Base-by-base conservation (phyloP, 2,329 filamentous ascomycete species). In the Alternaria solani region DNA sequence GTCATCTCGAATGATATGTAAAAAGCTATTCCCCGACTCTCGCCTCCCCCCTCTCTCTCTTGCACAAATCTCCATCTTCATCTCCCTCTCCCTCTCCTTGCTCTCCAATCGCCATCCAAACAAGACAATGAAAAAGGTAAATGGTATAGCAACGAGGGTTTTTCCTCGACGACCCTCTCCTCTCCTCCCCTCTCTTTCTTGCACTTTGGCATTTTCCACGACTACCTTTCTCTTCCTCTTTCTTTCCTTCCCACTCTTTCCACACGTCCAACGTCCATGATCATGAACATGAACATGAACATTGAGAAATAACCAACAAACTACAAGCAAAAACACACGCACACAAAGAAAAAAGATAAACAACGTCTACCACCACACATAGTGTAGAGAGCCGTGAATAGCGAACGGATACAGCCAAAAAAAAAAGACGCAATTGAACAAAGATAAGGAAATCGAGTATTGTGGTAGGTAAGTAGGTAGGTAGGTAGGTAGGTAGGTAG, bases 1-100 rank as follows among this genome's bases (percentile, higher is more conserved):
- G 49, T 43, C 51, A 30, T 42, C 38, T 44, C 51, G 12, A 32
- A 43, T 43, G 18, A 54, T 44, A 34, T n/a, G 16, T 54, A 36
- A 23, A 32, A 44, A 18, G 18, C 39, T 20, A 12, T 43, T 18
- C 18, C 18, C n/a, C 7, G 18, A 25, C 18, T 34, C 46, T 49
- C 7, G 20, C 28, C n/a, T 30, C n/a, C 25, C 12, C 9, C 16
- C 28, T 30, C 28, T 2, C 28, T 30, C 28, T 12, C 25, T 30
- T 25, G 3, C 25, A 28, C 26, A 46, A 9, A 18, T 25, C 25
- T n/a, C 14, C 28, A 14, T 32, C 44, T n/a, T 9, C 5, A 7
- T 28, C 25, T 7, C 25, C 7, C 5, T n/a, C 25, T 4, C 41
- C 11, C 12, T n/a, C 25, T n/a, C 42, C n/a, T 14, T n/a, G n/a